These are phyloP conservation scores for Echium plantagineum DNA, from an alignment of 257 asterid genomes.

Conservation along the genomic window DNA sequence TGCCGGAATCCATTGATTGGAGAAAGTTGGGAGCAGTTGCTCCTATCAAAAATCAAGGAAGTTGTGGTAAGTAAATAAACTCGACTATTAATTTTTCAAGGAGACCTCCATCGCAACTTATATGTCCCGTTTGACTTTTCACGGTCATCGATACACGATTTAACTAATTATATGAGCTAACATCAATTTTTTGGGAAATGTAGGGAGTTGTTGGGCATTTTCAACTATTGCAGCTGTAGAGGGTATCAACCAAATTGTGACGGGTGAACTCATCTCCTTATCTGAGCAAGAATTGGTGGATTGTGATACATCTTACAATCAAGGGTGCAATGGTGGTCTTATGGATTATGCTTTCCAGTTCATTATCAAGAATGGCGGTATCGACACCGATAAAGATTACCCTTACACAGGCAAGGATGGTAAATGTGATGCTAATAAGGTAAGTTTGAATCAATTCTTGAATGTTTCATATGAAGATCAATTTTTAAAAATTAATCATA, in stretches of 20 bases:
- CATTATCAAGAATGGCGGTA: slow-evolving; percentile 30
- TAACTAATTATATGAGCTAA: background rate
- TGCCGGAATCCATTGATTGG: slow-evolving; percentile 89
- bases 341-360: slow-evolving; percentile 36
- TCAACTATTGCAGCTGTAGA: slow-evolving; percentile 34
- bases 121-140: too few species aligned
- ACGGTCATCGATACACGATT: too few species aligned
- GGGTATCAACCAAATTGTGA: slow-evolving; percentile 20
- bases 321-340: slow-evolving; percentile 36
- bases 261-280: slow-evolving; percentile 22
- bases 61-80: slow-evolving; percentile 42
- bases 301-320: slow-evolving; percentile 21
- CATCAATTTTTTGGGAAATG: background rate
- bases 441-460: slow-evolving; percentile 28
- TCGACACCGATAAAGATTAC: slow-evolving; percentile 34
- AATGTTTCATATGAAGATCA: slow-evolving; percentile 58
- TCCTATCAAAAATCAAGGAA: slow-evolving; percentile 63
- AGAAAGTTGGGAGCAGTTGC: slow-evolving; percentile 58
- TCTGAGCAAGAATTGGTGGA: slow-evolving; percentile 44
- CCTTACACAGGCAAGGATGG: slow-evolving; percentile 26
- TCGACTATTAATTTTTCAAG: too few species aligned
- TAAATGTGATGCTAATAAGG: slow-evolving; percentile 29
- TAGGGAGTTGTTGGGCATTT: slow-evolving; percentile 50
- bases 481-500: too few species aligned
- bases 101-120: too few species aligned